A percentile compares a stretch with the other conserved stretches of the same genome.
phyloP scores from a whole-genome alignment of 2,329 filamentous ascomycete species.

The Colletotrichum theobromicola region DNA sequence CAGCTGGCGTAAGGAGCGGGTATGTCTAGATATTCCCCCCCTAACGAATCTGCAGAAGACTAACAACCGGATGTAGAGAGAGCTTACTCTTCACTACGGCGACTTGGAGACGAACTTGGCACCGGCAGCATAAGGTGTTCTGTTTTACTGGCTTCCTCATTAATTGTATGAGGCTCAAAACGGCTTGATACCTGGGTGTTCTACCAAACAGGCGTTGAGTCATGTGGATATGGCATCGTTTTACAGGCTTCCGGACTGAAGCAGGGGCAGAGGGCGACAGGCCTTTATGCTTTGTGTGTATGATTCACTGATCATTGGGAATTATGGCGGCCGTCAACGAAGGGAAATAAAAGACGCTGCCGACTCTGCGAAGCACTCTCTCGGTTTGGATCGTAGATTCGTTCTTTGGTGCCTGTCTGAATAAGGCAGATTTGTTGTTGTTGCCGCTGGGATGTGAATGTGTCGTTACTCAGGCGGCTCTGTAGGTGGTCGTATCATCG shows the following conservation, averaged over 20 bases:
- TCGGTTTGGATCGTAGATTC: not conserved
- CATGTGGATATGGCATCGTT: constrained; percentile 15
- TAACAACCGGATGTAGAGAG: constrained; percentile 47
- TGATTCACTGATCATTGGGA: constrained; percentile 18
- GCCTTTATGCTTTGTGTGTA: constrained; percentile 16
- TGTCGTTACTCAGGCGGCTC: not conserved
- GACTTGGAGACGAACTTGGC: constrained; percentile 59
- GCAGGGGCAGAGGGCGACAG: constrained; percentile 6
- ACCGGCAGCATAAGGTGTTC: constrained; percentile 9
- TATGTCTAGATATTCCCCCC: constrained; percentile 40
- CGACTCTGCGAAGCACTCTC: not conserved
- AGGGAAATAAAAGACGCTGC: constrained; percentile 18
- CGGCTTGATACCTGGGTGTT: constrained; percentile 15
- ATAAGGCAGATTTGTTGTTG: not conserved
- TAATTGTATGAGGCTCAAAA: constrained; percentile 6
- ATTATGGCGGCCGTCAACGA: constrained; percentile 6
- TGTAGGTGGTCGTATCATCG: not conserved
- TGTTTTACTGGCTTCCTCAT: constrained; percentile 5
- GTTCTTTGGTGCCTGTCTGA: not conserved
- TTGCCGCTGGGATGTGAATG: not conserved
- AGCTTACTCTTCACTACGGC: constrained; percentile 65
- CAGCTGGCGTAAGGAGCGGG: constrained; percentile 68
- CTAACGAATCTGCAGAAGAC: not conserved
- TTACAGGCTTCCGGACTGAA: constrained; percentile 13
- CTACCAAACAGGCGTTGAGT: constrained; percentile 16